Evolutionary conservation across 2,329 filamentous ascomycete genomes (phyloP).

Genomic region (Nigrospora osmanthi): DNA sequence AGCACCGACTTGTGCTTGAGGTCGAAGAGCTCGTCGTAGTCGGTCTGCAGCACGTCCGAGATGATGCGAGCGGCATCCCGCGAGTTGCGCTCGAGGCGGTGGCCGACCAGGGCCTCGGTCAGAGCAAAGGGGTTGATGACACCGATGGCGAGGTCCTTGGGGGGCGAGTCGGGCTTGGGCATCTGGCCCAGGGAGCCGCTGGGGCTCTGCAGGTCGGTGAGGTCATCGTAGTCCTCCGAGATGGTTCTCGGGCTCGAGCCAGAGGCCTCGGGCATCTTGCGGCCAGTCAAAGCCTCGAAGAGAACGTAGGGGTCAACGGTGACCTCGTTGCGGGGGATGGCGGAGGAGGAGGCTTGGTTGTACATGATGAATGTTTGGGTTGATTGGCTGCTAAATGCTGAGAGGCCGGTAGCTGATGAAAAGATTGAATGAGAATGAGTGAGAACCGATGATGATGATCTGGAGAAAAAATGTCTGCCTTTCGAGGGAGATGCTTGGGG

Average conservation of each 20-base stretch:
- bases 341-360: not conserved
- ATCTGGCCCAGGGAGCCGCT: conserved; percentile 11
- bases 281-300: conserved; percentile 28
- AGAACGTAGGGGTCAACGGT: conserved; percentile 26
- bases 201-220: conserved; percentile 17
- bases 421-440: not conserved
- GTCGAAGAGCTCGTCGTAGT: conserved; percentile 40
- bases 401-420: not conserved
- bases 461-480: not conserved
- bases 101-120: conserved; percentile 32
- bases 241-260: conserved; percentile 15
- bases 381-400: not conserved
- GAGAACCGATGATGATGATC: not conserved
- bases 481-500: not conserved
- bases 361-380: not conserved
- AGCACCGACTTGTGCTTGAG: conserved; percentile 33
- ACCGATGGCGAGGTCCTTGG: conserved; percentile 29
- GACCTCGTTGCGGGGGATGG: conserved; percentile 2
- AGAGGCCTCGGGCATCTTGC: conserved; percentile 18
- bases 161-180: conserved; percentile 24
- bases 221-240: conserved; percentile 24
- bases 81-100: conserved; percentile 28
- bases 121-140: conserved; percentile 36
- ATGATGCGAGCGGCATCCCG: conserved; percentile 25
- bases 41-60: conserved; percentile 33